Evolutionary conservation across 768 basidiomycete species (phyloP), one percentile per base, ranked within the genome.

Genomic region (Boletellus ananiceps): DNA sequence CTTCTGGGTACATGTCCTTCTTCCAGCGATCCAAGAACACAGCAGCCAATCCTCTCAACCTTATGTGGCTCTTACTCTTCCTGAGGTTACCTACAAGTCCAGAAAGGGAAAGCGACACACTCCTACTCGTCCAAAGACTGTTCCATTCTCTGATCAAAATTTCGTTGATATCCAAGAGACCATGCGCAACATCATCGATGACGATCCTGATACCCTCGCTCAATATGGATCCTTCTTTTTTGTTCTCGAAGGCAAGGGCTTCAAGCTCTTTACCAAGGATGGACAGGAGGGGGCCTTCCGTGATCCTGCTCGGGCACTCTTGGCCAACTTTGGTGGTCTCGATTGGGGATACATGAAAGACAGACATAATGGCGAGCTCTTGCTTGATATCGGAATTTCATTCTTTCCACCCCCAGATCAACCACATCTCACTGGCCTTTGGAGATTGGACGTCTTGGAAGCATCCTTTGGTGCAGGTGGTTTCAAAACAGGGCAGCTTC

Each of bases 181-280:
- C 23, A 55, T 59, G 2, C 12, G 2, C 5, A 14, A n/a, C n/a
- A n/a, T n/a, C n/a, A n/a, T n/a, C n/a, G n/a, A n/a, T n/a, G n/a
- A 27, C 1, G 19, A 49, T 13, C 43, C 21, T 0, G 18, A 38
- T 0, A 15, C 14, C 0, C 44, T 51, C 33, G 14, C 39, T 8
- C 44, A 46, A 15, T 59, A 42, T 46, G 58, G 50, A 0, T 58
- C 51, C 0, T 60, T 56, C n/a, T 57, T 52, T 36, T 57, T 57
- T 34, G 39, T 56, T 0, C 34, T 57, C 0, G 56, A 57, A 1
- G 44, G 37, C 32, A 60, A 54, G 19, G 51, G 51, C n/a, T 31
- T 54, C 29, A 57, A 57, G 46, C 40, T 50, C 5, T 39, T 15
- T 27, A 45, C 51, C 2, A 48, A n/a, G n/a, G n/a, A n/a, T n/a